Evolutionary conservation across 768 basidiomycete genomes (phyloP), one percentile per base, ranked within the genome.

Genomic region (Myochromella boudieri): DNA sequence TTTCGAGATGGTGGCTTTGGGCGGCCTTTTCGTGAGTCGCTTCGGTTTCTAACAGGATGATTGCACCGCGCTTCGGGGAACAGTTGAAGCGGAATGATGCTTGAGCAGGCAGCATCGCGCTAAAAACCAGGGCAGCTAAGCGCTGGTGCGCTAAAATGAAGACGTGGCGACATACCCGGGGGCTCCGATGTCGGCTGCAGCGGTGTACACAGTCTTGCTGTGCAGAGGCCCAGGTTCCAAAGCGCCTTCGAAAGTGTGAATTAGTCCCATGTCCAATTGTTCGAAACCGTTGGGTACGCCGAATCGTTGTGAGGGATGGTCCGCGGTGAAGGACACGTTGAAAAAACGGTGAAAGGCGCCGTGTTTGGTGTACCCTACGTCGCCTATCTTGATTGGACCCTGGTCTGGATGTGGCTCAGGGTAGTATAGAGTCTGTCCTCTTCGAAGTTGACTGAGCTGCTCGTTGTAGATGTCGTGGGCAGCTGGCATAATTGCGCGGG

Each of bases 331-430:
- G 8, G 54, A 37, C 3, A 44, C 44, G 20, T 49, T 57, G 44
- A 54, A 51, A 22, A 56, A 49, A 1, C 43, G 33, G 17, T 32
- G 46, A 18, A 57, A 57, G 11, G 47, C 47, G 17, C 52, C 55
- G 8, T 48, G 25, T 4, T 24, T 42, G 2, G 43, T n/a, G n/a
- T 43, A 53, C 9, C 49, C 52, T 1, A 51, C 49, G 15, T 49
- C 49, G 2, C 44, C 46, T 6, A 49, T 32, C 17, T 49, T 31
- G 10, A 54, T 40, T 2, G 40, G 42, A 6, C 42, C 44, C 15
- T 51, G 49, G 21, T 33, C 38, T 12, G 33, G 26, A 42, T 28
- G 31, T 34, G 42, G 46, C 37, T 54, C 53, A 12, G 53, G 52
- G 27, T 48, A 48, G 25, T 53, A 53, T 3, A 48, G 37, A 1